Conservation (phyloP, 176 grass and related monocot species). For the Aegilops longissima region DNA sequence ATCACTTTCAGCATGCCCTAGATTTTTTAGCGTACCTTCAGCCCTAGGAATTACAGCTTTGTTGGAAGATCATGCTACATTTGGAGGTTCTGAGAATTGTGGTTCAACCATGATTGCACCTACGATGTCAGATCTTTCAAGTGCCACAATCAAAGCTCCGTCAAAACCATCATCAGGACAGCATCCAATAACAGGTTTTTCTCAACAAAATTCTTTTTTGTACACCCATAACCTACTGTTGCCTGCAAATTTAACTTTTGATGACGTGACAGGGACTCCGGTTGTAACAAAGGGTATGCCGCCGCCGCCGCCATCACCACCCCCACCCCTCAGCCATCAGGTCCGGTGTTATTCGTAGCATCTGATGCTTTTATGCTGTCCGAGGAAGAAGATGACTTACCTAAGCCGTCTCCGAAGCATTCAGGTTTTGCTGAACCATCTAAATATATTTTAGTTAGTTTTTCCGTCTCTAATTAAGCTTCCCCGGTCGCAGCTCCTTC, state of each 20-base stretch:
- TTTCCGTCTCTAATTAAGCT: slow-evolving; percentile 35
- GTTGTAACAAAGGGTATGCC: slow-evolving; percentile 11
- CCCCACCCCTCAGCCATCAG: not conserved
- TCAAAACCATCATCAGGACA: slow-evolving; percentile 31
- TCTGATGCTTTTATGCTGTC: slow-evolving; percentile 16
- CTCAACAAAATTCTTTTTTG: slow-evolving; percentile 6
- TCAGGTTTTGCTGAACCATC: slow-evolving; percentile 32
- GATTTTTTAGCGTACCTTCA: slow-evolving; percentile 60
- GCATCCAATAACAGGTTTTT: slow-evolving; percentile 35
- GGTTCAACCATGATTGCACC: slow-evolving; percentile 34
- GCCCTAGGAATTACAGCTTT: slow-evolving; percentile 75
- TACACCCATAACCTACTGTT: slow-evolving; percentile 25
- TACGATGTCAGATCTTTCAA: slow-evolving; percentile 8
- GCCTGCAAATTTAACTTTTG: slow-evolving; percentile 14
- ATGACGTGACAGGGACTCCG: slow-evolving; percentile 25
- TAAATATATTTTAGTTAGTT: not conserved
- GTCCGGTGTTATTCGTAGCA: not conserved
- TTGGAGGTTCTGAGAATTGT: slow-evolving; percentile 23
- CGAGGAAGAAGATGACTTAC: not conserved
- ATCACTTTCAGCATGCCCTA: slow-evolving; percentile 50
- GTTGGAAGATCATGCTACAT: slow-evolving; percentile 63
- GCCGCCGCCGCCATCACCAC: not conserved
- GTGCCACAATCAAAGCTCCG: slow-evolving; percentile 4
- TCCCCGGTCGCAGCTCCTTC: slow-evolving; percentile 12
- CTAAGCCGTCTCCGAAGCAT: slow-evolving; percentile 21